These are phyloP conservation scores for Pyrenophora seminiperda DNA, from an alignment of 2,329 filamentous ascomycete genomes.

Conservation along the genomic window DNA sequence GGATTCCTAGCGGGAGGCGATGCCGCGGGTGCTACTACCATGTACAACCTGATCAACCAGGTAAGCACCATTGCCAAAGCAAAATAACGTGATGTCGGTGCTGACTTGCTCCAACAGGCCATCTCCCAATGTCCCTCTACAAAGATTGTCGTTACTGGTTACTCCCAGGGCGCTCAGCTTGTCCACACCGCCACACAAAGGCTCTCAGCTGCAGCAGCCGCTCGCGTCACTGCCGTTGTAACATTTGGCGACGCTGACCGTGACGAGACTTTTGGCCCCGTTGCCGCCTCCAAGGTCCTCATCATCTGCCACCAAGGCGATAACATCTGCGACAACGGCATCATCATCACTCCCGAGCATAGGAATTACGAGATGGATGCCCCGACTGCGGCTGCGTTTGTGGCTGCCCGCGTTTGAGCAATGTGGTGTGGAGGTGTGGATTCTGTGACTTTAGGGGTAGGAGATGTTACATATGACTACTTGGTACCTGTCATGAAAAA, in stretches of 20 bases:
- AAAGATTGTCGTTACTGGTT: conserved; percentile 39
- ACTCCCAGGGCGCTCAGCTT: conserved; percentile 48
- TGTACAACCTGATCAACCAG: conserved; percentile 47
- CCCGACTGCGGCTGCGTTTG: conserved; percentile 30
- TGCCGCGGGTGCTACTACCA: conserved; percentile 49
- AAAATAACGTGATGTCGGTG: not conserved
- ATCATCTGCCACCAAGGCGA: conserved; percentile 47
- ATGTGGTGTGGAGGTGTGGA: no score
- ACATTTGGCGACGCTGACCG: conserved; percentile 48
- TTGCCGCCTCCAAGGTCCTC: conserved; percentile 37
- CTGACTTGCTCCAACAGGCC: conserved; percentile 15
- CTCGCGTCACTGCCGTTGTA: conserved; percentile 37
- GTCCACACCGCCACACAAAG: conserved; percentile 54
- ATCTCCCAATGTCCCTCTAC: conserved; percentile 33
- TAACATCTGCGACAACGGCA: conserved; percentile 41
- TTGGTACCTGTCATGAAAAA: no score
- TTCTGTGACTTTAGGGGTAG: no score
- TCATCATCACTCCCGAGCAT: conserved; percentile 32
- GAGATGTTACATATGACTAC: no score
- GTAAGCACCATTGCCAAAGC: conserved; percentile 32
- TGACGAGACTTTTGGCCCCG: conserved; percentile 36
- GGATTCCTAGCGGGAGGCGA: conserved; percentile 58
- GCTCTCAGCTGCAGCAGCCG: conserved; percentile 27
- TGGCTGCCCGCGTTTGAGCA: conserved; percentile 21
- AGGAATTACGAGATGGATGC: conserved; percentile 35